Conservation (phyloP, 176 grass and related monocot species). For the Triticum aestivum region IWGSC_CS_RefSeq_v2.1 NC_057808.1:459469221-459469720, state of each 20-base stretch:
- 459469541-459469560: not conserved
- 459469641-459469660: not conserved
- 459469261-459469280: not conserved
- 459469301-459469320: too few relatives aligned
- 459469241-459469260: not conserved
- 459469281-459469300: not conserved
- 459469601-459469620: not conserved
- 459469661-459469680: not conserved
- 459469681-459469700: not conserved
- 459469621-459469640: not conserved
- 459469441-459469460: not conserved
- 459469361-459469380: too few relatives aligned
- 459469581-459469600: not conserved
- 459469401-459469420: too few relatives aligned
- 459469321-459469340: too few relatives aligned
- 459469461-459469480: too few relatives aligned
- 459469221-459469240: not conserved
- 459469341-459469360: too few relatives aligned
- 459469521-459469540: not conserved
- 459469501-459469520: not conserved
- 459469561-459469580: not conserved
- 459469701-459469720: slow-evolving; percentile 10
- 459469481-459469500: not conserved
- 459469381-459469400: too few relatives aligned
- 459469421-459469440: too few relatives aligned